Evolutionary conservation across 192 early-diverging fungal species (phyloP), one percentile per base, ranked within the genome.

Genomic region (Backusella psychrophila): DNA sequence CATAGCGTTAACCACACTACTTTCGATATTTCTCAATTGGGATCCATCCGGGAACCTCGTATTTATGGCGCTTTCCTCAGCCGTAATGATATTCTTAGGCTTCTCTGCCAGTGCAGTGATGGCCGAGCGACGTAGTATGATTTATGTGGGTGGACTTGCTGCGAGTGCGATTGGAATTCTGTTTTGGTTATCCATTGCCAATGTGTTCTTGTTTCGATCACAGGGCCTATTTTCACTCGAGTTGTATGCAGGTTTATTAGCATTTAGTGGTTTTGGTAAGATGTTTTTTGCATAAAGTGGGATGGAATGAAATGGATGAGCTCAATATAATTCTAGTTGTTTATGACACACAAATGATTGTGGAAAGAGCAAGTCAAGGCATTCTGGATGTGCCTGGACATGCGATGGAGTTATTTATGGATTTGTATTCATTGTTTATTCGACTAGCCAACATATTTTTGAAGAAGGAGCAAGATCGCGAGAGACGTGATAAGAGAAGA

Each of bases 341-440:
- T 17, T 90, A 83, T 74, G 89, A 90, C 75, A 90, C 89, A 29
- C 89, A 90, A 73, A 39, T 87, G 65, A 87, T 90, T 70, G 80
- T 90, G 41, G 78, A 81, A 39, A 81, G 80, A 69, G 79, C 78
- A 19, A 80, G 85, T 56, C 42, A 73, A 6, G 87, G 87, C 34
- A 77, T 29, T 7, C 34, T 74, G 12, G 80, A 86, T 75, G 69
- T 73, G 7, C 73, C 79, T 1, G 56, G 79, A 17, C 84, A 87
- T 75, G 76, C 83, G 11, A 31, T 85, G 34, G 83, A 83, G 26
- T 42, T 89, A 44, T 89, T 85, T 69, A 76, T 87, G 49, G 89
- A 90, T 56, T 19, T 87, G 19, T 74, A 88, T 56, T 82, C 76
- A 53, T 46, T 90, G n/a, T 89, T 90, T 79, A 77, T 88, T 36